These are phyloP conservation scores for Styphnolobium japonicum DNA, from an alignment of 306 rosid genomes.

Conservation along the genomic window DNA sequence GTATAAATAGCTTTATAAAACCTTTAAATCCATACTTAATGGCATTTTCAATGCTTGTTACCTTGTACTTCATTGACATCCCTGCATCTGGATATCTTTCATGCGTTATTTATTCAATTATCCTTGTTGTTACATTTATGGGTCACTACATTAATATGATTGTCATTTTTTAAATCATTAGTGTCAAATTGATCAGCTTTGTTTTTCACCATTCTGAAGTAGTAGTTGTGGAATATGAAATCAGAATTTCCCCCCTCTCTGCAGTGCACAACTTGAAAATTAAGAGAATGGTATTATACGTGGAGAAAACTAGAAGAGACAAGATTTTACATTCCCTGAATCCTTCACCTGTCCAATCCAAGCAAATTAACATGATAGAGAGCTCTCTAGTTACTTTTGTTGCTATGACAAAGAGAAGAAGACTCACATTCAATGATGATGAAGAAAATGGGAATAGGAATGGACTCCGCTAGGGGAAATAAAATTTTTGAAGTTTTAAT, in stretches of 20 bases:
- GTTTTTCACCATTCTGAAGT: background rate
- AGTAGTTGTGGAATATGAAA: background rate
- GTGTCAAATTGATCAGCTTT: constrained; percentile 8
- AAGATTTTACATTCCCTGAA: constrained; percentile 30
- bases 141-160: background rate
- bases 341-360: constrained; percentile 26
- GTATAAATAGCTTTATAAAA: background rate
- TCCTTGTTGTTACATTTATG: background rate
- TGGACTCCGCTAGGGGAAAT: constrained; percentile 35
- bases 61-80: constrained; percentile 58
- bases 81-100: background rate
- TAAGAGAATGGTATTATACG: too few species aligned
- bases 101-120: background rate
- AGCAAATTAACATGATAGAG: constrained; percentile 26
- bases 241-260: too few species aligned
- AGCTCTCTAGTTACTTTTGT: constrained; percentile 43
- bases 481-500: constrained; percentile 5
- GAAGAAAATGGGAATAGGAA: constrained; percentile 35
- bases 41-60: constrained; percentile 88
- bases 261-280: too few species aligned
- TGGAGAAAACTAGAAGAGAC: constrained; percentile 35
- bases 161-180: constrained; percentile 13
- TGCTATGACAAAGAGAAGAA: constrained; percentile 51
- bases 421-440: constrained; percentile 44
- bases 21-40: constrained; percentile 77